Conservation (phyloP, 2,329 filamentous ascomycete species). For the Colletotrichum viniferum region DNA sequence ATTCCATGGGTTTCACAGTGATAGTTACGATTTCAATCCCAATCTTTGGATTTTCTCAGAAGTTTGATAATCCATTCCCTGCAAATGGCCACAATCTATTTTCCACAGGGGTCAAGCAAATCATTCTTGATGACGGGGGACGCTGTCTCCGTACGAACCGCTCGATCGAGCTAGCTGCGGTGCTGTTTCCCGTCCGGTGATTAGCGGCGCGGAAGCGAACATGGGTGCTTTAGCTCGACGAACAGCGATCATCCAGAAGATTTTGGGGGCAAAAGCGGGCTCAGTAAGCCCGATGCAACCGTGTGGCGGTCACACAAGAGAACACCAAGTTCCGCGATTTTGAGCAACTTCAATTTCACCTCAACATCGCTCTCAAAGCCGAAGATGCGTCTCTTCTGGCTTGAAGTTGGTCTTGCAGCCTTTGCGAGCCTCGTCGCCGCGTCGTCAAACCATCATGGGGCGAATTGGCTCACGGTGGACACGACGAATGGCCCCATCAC, state of each 20-base stretch:
- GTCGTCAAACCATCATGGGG: background rate
- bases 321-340: too few relatives aligned
- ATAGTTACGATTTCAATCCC: too few relatives aligned
- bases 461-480: conserved; percentile 20
- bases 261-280: background rate
- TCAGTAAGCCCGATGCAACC: background rate
- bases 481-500: conserved; percentile 37
- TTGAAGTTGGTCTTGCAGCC: background rate
- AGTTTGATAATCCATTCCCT: too few relatives aligned
- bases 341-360: background rate
- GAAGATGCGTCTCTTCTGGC: background rate
- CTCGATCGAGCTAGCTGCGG: background rate
- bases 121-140: accelerated
- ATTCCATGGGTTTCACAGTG: too few relatives aligned
- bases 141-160: background rate
- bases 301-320: background rate
- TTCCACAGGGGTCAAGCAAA: background rate
- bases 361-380: background rate
- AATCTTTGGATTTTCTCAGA: too few relatives aligned
- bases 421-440: background rate
- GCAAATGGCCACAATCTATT: background rate
- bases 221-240: background rate
- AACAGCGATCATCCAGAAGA: background rate
- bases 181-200: background rate
- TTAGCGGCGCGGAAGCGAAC: background rate